A percentile compares a stretch with the other conserved stretches of the same genome.
Conservation (phyloP, 2,329 filamentous ascomycete species). For the Aspergillus phoenicis region DNA sequence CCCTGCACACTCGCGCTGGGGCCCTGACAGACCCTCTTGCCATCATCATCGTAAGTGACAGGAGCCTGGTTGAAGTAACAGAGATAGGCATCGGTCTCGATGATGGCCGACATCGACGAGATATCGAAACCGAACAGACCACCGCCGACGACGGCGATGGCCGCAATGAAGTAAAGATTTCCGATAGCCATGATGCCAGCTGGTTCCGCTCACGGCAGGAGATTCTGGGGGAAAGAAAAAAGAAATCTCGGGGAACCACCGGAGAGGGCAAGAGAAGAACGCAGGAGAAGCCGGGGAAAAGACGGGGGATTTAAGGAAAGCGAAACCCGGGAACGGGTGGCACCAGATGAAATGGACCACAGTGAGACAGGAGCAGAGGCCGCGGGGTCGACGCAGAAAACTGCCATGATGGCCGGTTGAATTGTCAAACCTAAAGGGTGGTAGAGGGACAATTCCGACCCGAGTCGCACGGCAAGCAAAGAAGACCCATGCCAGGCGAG, state of each 20-base stretch:
- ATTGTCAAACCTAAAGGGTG: constrained; percentile 4
- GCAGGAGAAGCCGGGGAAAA: constrained; percentile 10
- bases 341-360: constrained; percentile 1
- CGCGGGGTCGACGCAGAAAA: background rate
- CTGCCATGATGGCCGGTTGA: constrained; percentile 4
- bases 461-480: background rate
- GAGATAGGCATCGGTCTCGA: constrained; percentile 69
- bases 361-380: background rate
- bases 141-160: constrained; percentile 64
- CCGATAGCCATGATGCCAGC: constrained; percentile 46
- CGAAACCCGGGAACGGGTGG: background rate
- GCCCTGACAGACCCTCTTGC: constrained; percentile 40
- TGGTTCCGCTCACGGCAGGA: background rate
- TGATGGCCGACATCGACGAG: constrained; percentile 69
- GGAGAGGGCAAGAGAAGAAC: background rate
- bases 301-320: constrained; percentile 9
- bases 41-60: constrained; percentile 32
- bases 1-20: constrained; percentile 61
- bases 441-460: background rate
- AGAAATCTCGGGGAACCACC: background rate
- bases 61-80: constrained; percentile 67
- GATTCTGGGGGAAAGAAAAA: background rate
- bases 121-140: constrained; percentile 79
- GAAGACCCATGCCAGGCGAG: background rate
- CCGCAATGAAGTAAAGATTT: constrained; percentile 62